These are phyloP conservation scores for Penicillium italicum DNA, from an alignment of 2,329 filamentous ascomycete genomes.

Conservation along the genomic window DNA sequence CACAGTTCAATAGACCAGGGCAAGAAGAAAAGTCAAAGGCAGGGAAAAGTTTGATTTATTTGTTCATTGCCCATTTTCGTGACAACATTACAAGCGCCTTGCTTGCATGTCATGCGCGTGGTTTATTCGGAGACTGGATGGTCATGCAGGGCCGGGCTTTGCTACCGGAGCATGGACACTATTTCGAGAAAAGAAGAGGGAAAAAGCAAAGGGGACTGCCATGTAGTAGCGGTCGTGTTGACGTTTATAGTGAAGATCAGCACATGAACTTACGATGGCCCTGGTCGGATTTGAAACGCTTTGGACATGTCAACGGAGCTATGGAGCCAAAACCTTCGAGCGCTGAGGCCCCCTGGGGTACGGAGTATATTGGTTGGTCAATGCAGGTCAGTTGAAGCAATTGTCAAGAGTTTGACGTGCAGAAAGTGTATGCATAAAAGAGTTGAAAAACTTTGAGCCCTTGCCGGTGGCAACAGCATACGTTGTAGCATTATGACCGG, in stretches of 20 bases:
- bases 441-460: constrained; percentile 3
- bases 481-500: neutral
- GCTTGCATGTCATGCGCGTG: constrained; percentile 6
- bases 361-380: neutral
- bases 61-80: neutral
- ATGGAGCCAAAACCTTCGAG: neutral
- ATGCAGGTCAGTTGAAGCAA: neutral
- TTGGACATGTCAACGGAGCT: neutral
- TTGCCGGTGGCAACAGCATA: constrained; percentile 6
- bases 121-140: neutral
- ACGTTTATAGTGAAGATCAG: constrained; percentile 1
- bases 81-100: neutral
- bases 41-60: neutral
- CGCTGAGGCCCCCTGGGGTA: neutral
- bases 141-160: neutral
- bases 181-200: neutral
- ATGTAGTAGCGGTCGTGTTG: neutral
- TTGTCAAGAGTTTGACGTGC: neutral
- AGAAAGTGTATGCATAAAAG: neutral
- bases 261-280: neutral
- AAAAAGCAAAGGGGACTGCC: neutral
- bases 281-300: neutral
- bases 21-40: neutral
- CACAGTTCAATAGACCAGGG: neutral
- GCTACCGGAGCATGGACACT: neutral